Evolutionary conservation across 805 yeast species (phyloP), one percentile per base, ranked within the genome.

Genomic region (Candida sakaeoensis): DNA sequence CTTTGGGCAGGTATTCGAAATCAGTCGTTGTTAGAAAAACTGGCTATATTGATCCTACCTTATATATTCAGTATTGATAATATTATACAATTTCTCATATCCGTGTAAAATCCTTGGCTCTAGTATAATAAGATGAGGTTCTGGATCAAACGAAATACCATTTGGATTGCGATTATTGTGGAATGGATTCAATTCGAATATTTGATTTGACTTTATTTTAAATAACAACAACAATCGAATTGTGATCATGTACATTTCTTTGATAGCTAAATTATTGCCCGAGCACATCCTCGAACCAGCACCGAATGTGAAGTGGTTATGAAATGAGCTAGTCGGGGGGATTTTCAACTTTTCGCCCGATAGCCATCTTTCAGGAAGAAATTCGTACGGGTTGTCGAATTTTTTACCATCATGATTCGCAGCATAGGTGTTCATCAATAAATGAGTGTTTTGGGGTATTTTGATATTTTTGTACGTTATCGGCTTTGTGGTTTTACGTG

Each of bases 251-350:
- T 85, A 85, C 50, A 85, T 61, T 54, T 85, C 89, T 39, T 77
- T 72, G 48, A 70, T 66, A 0, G 89, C 89, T 36, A 85, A 64
- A 39, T 74, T 70, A 35, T 72, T 72, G 0, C 93, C 95, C 0
- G 82, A 70, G 55, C 95, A 85, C 79, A 73, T 79, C 40, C 95
- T 59, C 1, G 82, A 65, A 0, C 95, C 95, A 14, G 75, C 72
- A 1, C 93, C 95, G 58, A 82, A 79, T 4, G 86, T 50, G 39
- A 77, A 63, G 57, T 80, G 80, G 29, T 45, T 38, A 8, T 38
- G 41, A 27, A 27, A 23, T 12, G 26, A 16, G 15, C 32, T 23
- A 16, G 13, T 3, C 5, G 28, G 27, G 39, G 9, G 50, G 40
- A 22, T 44, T 13, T n/a, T 32, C 15, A 12, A 46, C 6, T 45